Evolutionary conservation across 2,329 filamentous ascomycete genomes (phyloP).

Genomic region (Raffaelea arxii): DNA sequence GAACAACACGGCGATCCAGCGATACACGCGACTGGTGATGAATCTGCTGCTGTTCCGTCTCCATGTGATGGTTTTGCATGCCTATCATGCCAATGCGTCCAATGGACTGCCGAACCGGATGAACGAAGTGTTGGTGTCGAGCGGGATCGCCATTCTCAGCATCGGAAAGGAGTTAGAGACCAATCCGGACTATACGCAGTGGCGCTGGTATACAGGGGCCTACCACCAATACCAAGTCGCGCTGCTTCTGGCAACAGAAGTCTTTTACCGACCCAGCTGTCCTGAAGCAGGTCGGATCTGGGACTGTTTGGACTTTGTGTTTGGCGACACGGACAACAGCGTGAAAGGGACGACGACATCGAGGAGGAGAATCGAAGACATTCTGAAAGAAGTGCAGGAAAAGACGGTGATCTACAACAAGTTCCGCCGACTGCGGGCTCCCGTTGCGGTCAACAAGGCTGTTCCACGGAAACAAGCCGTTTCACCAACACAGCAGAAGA

Average conservation of each 20-base stretch:
- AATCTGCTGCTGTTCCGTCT: constrained; percentile 53
- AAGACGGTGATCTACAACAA: constrained; percentile 50
- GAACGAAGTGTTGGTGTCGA: constrained; percentile 52
- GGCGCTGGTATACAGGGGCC: constrained; percentile 63
- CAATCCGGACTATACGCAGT: constrained; percentile 37
- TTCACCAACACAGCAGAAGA: too few species aligned
- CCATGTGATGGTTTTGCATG: constrained; percentile 58
- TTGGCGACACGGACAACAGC: too few species aligned
- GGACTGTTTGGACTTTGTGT: constrained; percentile 63
- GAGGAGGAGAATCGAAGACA: constrained; percentile 48
- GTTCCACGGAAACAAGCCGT: constrained; percentile 17
- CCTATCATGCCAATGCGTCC: constrained; percentile 44
- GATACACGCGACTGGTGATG: constrained; percentile 54
- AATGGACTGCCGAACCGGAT: constrained; percentile 51
- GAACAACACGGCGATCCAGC: constrained; percentile 49
- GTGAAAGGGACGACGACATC: constrained; percentile 38
- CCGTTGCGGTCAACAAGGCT: constrained; percentile 32
- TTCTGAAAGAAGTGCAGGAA: constrained; percentile 53
- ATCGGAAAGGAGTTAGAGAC: constrained; percentile 37
- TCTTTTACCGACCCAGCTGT: constrained; percentile 48
- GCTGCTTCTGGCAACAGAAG: constrained; percentile 57
- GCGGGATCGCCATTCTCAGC: constrained; percentile 42
- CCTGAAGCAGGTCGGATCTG: constrained; percentile 57
- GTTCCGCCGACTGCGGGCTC: constrained; percentile 48
- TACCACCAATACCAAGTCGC: constrained; percentile 65